A percentile compares a stretch with the other conserved stretches of the same genome.
Conservation (phyloP, 495 filamentous ascomycete species). For the Wilcoxina mikolae region DNA sequence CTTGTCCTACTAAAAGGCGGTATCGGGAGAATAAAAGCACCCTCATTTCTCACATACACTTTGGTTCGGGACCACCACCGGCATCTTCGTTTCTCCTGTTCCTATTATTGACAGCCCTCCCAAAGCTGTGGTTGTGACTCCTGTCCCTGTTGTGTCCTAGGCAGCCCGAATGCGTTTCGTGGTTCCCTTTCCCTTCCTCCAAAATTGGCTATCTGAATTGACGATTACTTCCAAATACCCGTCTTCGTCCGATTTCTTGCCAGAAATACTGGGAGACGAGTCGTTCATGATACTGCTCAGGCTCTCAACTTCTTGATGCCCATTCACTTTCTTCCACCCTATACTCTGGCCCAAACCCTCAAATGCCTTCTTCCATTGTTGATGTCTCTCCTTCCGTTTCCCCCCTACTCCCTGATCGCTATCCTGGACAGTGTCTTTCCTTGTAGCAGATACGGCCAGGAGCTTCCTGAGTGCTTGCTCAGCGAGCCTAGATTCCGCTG, state of each 20-base stretch:
- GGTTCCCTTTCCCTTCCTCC: constrained; percentile 27
- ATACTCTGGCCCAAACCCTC: constrained; percentile 10
- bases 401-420: constrained; percentile 29
- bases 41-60: too few species aligned
- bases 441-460: constrained; percentile 34
- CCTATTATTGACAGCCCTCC: too few species aligned
- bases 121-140: too few species aligned
- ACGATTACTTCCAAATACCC: constrained; percentile 29
- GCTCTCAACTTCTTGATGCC: constrained; percentile 3
- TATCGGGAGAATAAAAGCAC: too few species aligned
- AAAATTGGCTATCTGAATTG: constrained; percentile 32
- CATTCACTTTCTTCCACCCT: constrained; percentile 7
- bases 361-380: constrained; percentile 31
- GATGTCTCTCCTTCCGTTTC: constrained; percentile 26
- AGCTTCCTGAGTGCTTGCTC: constrained; percentile 60
- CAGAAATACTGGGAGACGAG: background rate
- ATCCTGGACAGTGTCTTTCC: constrained; percentile 27
- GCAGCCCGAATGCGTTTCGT: background rate
- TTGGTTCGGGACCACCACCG: too few species aligned
- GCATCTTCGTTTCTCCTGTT: too few species aligned
- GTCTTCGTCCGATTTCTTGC: constrained; percentile 13
- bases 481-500: constrained; percentile 55
- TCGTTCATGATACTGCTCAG: constrained; percentile 10
- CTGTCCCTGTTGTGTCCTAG: background rate
- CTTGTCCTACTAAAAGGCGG: too few species aligned